These are phyloP conservation scores for Desmodesmus armatus DNA, from an alignment of 139 green algal genomes.

Conservation along the genomic window DNA sequence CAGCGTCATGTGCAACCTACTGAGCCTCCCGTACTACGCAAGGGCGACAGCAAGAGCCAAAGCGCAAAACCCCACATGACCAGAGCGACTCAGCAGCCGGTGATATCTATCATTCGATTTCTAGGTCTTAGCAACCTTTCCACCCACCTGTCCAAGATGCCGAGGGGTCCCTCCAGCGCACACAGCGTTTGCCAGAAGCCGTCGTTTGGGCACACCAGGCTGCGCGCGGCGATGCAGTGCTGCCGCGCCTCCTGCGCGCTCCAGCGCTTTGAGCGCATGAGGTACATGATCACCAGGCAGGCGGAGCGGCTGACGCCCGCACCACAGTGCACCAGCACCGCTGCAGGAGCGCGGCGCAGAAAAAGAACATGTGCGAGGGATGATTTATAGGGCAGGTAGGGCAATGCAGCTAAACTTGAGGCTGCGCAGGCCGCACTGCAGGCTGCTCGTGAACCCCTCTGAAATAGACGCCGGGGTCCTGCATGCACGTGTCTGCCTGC, in stretches of 20 bases:
- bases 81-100: too few species aligned
- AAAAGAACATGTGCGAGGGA: not conserved
- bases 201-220: constrained; percentile 77
- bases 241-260: constrained; percentile 44
- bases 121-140: too few species aligned
- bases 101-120: too few species aligned
- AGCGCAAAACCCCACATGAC: too few species aligned
- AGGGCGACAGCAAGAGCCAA: too few species aligned
- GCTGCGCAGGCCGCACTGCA: not conserved
- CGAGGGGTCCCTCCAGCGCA: constrained; percentile 77
- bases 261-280: constrained; percentile 81
- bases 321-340: constrained; percentile 87
- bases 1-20: too few species aligned
- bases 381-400: not conserved
- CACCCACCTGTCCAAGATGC: constrained; percentile 71
- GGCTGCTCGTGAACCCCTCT: too few species aligned
- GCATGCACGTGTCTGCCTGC: too few species aligned
- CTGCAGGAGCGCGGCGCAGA: constrained; percentile 41
- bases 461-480: too few species aligned
- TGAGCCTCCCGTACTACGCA: too few species aligned
- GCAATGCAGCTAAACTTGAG: not conserved
- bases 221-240: constrained; percentile 51
- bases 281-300: constrained; percentile 81
- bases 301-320: constrained; percentile 82
- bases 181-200: constrained; percentile 85